Percentiles rank a stretch among this genome's conserved stretches.
Evolutionary conservation across 768 basidiomycete genomes (phyloP).

Genomic region (Kwoniella heveanensis): DNA sequence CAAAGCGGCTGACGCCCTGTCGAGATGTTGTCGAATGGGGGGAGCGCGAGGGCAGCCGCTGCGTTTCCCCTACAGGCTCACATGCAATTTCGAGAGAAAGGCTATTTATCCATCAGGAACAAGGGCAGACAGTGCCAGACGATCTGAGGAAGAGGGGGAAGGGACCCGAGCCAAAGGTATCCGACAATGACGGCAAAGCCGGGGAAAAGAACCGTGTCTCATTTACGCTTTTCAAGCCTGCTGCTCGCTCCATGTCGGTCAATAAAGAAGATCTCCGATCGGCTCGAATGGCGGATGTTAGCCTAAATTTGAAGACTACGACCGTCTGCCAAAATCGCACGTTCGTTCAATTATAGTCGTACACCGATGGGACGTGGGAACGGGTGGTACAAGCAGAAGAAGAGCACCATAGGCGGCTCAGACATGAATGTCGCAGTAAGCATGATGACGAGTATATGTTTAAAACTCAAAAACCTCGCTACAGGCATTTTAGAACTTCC

Average conservation of each 20-base stretch:
- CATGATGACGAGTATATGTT: background rate
- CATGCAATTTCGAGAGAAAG: background rate
- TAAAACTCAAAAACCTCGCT: background rate
- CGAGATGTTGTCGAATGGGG: background rate
- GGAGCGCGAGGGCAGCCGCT: no score
- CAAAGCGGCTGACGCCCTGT: conserved; percentile 1
- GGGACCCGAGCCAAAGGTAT: background rate
- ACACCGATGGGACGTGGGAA: background rate
- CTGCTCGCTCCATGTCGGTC: background rate
- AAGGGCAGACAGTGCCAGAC: background rate
- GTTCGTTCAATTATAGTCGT: background rate
- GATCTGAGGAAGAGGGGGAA: background rate
- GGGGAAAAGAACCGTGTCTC: background rate
- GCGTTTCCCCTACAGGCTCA: no score
- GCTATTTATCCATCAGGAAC: background rate
- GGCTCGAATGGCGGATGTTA: background rate
- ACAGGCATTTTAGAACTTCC: no score
- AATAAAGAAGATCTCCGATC: conserved; percentile 1
- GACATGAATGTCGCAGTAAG: no score
- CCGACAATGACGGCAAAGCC: conserved; percentile 1
- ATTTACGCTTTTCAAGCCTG: conserved; percentile 8
- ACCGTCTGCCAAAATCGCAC: no score
- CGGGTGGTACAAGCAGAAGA: background rate
- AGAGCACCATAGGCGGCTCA: background rate
- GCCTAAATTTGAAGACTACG: no score